Percentiles rank a stretch among this genome's conserved stretches.
Evolutionary conservation across 2,329 filamentous ascomycete genomes (phyloP).

Genomic region (Exophiala viscosa): DNA sequence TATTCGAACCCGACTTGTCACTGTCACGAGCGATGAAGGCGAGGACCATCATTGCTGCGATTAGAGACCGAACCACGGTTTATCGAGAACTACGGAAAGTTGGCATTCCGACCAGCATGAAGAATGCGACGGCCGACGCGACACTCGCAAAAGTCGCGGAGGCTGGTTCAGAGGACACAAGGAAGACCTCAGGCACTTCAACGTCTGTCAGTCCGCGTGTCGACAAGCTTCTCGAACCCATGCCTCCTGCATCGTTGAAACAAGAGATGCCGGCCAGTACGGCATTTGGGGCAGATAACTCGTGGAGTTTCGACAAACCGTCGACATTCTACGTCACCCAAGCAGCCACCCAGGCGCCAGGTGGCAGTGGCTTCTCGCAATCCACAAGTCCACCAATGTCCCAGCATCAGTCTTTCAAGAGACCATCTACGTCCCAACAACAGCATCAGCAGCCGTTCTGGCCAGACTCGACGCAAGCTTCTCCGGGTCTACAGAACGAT

Average conservation of each 20-base stretch:
- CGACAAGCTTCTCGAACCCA: no score
- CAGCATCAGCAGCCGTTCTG: background rate
- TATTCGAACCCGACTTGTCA: conserved; percentile 59
- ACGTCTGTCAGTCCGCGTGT: no score
- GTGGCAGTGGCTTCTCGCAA: no score
- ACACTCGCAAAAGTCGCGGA: background rate
- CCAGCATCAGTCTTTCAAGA: conserved; percentile 4
- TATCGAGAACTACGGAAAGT: conserved; percentile 33
- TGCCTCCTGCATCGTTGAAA: background rate
- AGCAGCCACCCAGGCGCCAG: no score
- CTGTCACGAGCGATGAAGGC: conserved; percentile 56
- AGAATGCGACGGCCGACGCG: conserved; percentile 4
- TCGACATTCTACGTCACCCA: conserved; percentile 17
- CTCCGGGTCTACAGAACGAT: conserved; percentile 17
- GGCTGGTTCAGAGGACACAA: background rate
- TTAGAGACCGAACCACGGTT: conserved; percentile 45
- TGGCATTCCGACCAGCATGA: conserved; percentile 30
- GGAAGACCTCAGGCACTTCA: no score
- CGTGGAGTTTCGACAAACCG: conserved; percentile 26
- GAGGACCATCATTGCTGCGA: conserved; percentile 58
- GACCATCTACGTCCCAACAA: conserved; percentile 1
- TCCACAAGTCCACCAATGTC: background rate
- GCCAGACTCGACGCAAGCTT: conserved; percentile 7
- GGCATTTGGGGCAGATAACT: conserved; percentile 6
- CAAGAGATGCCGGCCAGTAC: background rate